Conservation (phyloP, 1,139 yeast species). For the Spathaspora sp. region DNA sequence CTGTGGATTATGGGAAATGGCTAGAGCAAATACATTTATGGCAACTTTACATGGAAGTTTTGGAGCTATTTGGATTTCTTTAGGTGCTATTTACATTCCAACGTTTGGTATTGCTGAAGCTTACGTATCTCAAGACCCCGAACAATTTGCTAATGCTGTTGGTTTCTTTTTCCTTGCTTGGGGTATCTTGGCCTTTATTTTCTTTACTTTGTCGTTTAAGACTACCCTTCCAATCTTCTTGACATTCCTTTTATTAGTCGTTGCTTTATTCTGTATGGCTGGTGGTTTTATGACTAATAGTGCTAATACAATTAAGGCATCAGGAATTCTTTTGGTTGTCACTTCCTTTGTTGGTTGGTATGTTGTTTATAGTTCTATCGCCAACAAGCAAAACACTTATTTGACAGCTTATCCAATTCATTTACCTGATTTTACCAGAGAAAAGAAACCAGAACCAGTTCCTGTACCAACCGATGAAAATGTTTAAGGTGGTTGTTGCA, state of each 20-base stretch:
- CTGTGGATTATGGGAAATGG: constrained; percentile 49
- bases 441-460: background rate
- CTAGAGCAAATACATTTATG: constrained; percentile 34
- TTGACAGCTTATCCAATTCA: constrained; percentile 18
- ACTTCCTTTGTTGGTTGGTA: constrained; percentile 59
- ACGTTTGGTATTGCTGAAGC: constrained; percentile 32
- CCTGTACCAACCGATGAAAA: background rate
- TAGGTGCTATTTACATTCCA: constrained; percentile 32
- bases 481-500: background rate
- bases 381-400: constrained; percentile 21
- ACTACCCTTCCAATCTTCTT: constrained; percentile 41
- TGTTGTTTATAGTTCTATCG: constrained; percentile 29
- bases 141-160: constrained; percentile 30
- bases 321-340: constrained; percentile 60
- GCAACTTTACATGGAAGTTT: constrained; percentile 35
- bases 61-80: constrained; percentile 41
- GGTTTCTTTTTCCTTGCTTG: constrained; percentile 37
- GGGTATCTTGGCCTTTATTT: constrained; percentile 35
- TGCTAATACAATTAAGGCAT: constrained; percentile 49
- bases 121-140: constrained; percentile 21
- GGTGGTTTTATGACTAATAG: constrained; percentile 50
- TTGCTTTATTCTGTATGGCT: constrained; percentile 50
- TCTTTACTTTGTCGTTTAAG: constrained; percentile 31
- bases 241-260: constrained; percentile 48
- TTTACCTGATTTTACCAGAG: background rate